phyloP scores from a whole-genome alignment of 441 rosid genomes.

The Brassica balearica region DNA sequence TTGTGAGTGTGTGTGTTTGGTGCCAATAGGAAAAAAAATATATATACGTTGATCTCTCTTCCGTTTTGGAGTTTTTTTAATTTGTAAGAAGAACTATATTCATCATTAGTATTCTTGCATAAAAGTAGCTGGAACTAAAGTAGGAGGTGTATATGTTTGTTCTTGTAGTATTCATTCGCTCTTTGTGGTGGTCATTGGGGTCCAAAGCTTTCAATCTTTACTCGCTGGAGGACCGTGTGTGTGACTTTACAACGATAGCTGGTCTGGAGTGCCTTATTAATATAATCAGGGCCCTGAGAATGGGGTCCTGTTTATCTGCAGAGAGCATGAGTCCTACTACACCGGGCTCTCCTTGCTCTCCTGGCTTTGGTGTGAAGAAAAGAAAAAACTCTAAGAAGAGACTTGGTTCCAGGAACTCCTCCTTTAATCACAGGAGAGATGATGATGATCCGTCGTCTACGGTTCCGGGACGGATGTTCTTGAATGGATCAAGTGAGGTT shows the following conservation, averaged over 20 bases:
- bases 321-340: constrained; percentile 88
- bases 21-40: not conserved
- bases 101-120: no score
- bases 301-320: constrained; percentile 99
- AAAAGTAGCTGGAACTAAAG: no score
- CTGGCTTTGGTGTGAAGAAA: constrained; percentile 64
- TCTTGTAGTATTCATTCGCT: not conserved
- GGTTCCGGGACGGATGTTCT: constrained; percentile 81
- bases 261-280: no score
- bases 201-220: no score
- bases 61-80: not conserved
- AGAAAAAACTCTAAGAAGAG: constrained; percentile 77
- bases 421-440: constrained; percentile 70
- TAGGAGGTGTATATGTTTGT: no score
- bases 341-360: constrained; percentile 88
- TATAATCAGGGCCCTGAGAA: constrained; percentile 98
- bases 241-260: no score
- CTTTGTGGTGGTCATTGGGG: not conserved
- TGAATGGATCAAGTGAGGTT: constrained; percentile 79
- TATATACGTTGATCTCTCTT: not conserved
- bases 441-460: constrained; percentile 59
- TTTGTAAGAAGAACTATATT: no score
- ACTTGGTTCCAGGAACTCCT: constrained; percentile 67
- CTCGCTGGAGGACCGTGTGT: no score
- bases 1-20: not conserved